phyloP scores from a whole-genome alignment of 2,329 filamentous ascomycete species.

The Penicillium glabrum region DNA sequence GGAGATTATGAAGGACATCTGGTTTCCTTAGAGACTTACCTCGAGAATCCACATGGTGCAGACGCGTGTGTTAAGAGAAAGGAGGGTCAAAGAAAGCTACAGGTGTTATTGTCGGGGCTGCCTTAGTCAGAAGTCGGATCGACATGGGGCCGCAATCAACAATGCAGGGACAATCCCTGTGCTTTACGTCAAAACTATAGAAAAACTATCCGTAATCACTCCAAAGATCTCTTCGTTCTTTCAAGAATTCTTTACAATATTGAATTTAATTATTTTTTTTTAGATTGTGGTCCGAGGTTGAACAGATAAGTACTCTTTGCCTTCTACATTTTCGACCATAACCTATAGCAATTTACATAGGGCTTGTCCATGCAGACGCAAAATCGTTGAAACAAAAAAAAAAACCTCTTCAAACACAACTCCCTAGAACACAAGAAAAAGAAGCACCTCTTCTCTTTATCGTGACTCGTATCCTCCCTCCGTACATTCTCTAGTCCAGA shows the following conservation, averaged over 20 bases:
- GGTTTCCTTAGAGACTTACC: constrained; percentile 4
- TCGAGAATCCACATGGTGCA: constrained; percentile 21
- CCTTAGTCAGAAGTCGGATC: constrained; percentile 30
- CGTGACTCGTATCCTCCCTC: constrained; percentile 23
- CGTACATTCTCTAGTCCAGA: constrained; percentile 10
- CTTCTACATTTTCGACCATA: constrained; percentile 17
- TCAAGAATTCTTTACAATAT: not conserved
- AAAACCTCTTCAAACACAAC: constrained; percentile 30
- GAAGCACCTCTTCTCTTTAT: constrained; percentile 29
- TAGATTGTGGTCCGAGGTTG: not conserved
- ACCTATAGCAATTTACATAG: constrained; percentile 27
- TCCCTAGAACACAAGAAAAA: constrained; percentile 35
- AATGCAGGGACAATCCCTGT: not conserved
- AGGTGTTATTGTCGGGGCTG: constrained; percentile 19
- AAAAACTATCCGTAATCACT: not conserved
- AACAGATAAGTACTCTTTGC: constrained; percentile 1
- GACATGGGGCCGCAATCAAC: not conserved
- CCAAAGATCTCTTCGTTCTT: not conserved
- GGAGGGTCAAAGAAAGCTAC: constrained; percentile 17
- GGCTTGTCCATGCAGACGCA: constrained; percentile 19
- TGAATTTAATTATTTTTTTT: not conserved
- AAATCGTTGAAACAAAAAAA: constrained; percentile 24
- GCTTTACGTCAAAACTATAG: not conserved
- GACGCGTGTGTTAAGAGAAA: constrained; percentile 9
- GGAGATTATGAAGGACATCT: not conserved